Evolutionary conservation across 2,329 filamentous ascomycete genomes (phyloP).

Genomic region (Chaetomiaceae sp.): DNA sequence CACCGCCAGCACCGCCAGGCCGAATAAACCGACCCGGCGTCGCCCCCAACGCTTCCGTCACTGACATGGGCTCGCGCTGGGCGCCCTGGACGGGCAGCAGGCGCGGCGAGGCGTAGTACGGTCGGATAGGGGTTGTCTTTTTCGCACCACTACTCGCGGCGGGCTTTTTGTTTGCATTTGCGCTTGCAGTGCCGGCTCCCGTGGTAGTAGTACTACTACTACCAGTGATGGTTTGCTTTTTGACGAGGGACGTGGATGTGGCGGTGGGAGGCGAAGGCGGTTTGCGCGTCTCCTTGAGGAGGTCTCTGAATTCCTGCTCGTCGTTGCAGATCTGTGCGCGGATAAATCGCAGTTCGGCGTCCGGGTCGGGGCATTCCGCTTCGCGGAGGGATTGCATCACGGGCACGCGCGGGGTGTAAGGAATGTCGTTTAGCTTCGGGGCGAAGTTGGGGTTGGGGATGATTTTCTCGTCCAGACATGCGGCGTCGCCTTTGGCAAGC

Average conservation of each 20-base stretch:
- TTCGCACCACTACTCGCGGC: background rate
- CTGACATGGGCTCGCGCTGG: constrained; percentile 35
- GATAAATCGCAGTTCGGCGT: constrained; percentile 60
- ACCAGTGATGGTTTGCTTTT: too few relatives aligned
- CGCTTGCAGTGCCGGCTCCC: background rate
- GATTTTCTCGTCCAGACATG: constrained; percentile 63
- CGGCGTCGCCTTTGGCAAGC: constrained; percentile 63
- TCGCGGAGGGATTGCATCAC: constrained; percentile 72
- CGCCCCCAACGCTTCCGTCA: constrained; percentile 34
- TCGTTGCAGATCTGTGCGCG: constrained; percentile 76
- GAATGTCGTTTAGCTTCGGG: constrained; percentile 58
- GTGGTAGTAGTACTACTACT: too few relatives aligned
- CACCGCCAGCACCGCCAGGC: background rate
- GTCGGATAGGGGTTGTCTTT: constrained; percentile 24
- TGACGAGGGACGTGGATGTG: background rate
- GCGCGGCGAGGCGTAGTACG: constrained; percentile 36
- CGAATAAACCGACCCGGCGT: constrained; percentile 17
- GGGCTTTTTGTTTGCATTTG: background rate
- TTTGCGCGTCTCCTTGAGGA: constrained; percentile 55
- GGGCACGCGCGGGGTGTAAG: constrained; percentile 66
- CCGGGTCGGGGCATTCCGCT: constrained; percentile 36
- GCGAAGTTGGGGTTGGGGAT: constrained; percentile 48
- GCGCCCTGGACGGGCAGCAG: constrained; percentile 32
- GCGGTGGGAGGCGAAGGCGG: constrained; percentile 17
- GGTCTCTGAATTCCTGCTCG: constrained; percentile 68